Evolutionary conservation across 495 filamentous ascomycete genomes (phyloP), one percentile per base, ranked within the genome.

Genomic region (Sporormia fimetaria): DNA sequence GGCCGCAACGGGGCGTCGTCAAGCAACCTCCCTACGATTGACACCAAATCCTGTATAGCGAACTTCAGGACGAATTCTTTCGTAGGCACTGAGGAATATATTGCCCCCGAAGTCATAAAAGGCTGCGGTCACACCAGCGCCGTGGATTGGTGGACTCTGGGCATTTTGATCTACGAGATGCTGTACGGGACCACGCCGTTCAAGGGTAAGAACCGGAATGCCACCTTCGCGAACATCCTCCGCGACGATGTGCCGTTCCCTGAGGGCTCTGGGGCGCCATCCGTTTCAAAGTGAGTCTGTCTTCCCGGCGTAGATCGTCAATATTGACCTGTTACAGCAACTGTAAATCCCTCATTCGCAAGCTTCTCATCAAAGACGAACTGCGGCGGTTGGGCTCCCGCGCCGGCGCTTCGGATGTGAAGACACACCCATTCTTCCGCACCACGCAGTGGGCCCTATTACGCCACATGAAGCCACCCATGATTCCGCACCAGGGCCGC

Each of bases 41-140:
- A 98, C 59, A 98, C 90, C 21, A 94, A 94, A 60, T 93, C 88
- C 3, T 98, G 90, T 55, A 98, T 98, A 46, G 86, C 85, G 44
- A 88, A 98, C 64, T 98, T 98, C 70, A 76, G 90, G 18, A 98
- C 90, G 10, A 98, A 98, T 57, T 94, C 87, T 2, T 98, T 98
- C 58, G 90, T 98, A 11, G 90, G 90, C 14, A 98, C 90, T 2
- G 90, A 98, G 56, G 90, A 98, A 59, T 98, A 98, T 55, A 98
- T 98, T 54, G 90, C 90, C 0, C 90, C 90, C 5, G 90, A 98
- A 60, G 90, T 98, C 29, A 98, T 98, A 57, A 96, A 94, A 61
- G 90, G 90, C 9, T 95, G 88, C 60, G 90, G 90, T 14, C 90
- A 98, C 58, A 98, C 90, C 5, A 95, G 87, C 52, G 90, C 90